These are phyloP conservation scores for Marsdenia floribunda DNA, from an alignment of 257 asterid genomes.

Conservation along the genomic window DNA sequence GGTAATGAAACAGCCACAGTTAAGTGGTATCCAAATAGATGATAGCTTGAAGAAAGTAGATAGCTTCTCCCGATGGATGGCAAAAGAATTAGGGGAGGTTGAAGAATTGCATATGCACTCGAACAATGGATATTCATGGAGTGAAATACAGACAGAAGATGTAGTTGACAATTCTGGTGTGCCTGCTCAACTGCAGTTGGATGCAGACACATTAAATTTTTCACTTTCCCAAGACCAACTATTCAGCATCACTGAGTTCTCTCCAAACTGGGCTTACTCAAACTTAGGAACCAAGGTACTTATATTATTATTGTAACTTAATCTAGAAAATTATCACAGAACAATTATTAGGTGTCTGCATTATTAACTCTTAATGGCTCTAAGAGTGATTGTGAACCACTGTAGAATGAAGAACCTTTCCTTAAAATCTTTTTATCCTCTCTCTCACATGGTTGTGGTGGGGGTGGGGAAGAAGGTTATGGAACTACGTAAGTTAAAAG, in stretches of 20 bases:
- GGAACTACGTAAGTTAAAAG: neutral
- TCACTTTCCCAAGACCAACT: conserved; percentile 82
- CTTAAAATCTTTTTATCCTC: neutral
- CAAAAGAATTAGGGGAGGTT: conserved; percentile 72
- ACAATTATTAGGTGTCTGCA: neutral
- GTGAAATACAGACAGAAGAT: conserved; percentile 54
- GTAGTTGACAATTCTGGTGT: conserved; percentile 52
- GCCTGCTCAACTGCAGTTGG: conserved; percentile 60
- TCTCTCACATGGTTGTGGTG: neutral
- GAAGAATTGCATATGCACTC: conserved; percentile 58
- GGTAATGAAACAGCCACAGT: conserved; percentile 48
- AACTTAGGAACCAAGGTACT: conserved; percentile 60
- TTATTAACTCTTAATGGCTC: neutral
- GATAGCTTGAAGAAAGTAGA: conserved; percentile 92
- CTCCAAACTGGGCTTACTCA: conserved; percentile 71
- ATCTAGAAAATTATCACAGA: neutral
- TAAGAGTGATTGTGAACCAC: neutral
- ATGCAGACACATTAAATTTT: conserved; percentile 54
- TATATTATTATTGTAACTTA: neutral
- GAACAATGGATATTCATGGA: conserved; percentile 63
- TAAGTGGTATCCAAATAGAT: conserved; percentile 49
- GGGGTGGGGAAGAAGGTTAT: neutral
- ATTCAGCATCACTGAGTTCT: conserved; percentile 69
- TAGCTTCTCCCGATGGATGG: conserved; percentile 93
- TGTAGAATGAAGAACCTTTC: neutral